Evolutionary conservation across 2,329 filamentous ascomycete genomes (phyloP).

Genomic region (Colletotrichum karsti): DNA sequence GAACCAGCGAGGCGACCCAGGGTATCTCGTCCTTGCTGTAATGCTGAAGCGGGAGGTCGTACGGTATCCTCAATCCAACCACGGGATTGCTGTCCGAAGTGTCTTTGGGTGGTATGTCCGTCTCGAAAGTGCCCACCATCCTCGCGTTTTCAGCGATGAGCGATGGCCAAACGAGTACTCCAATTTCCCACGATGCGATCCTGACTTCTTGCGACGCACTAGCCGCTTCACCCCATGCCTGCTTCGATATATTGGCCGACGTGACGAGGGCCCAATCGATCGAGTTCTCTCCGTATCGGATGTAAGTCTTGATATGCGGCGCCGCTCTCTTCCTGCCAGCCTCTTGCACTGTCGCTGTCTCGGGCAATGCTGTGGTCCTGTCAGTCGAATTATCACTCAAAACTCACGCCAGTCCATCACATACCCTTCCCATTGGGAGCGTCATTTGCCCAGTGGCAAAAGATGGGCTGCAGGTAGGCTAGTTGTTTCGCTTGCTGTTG

Average conservation of each 20-base stretch:
- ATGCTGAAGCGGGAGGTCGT: constrained; percentile 75
- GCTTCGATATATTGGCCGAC: constrained; percentile 90
- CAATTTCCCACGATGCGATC: constrained; percentile 84
- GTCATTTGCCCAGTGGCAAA: constrained; percentile 82
- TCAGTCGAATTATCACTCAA: constrained; percentile 1
- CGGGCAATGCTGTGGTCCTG: constrained; percentile 35
- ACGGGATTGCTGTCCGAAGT: constrained; percentile 42
- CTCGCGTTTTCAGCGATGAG: constrained; percentile 55
- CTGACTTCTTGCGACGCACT: constrained; percentile 68
- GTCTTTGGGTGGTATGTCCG: constrained; percentile 57
- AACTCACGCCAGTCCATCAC: not conserved
- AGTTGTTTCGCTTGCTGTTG: constrained; percentile 78
- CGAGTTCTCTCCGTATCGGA: constrained; percentile 64
- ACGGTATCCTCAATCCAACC: constrained; percentile 83
- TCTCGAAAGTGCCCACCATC: constrained; percentile 77
- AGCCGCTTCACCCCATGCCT: constrained; percentile 81
- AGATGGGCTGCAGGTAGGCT: constrained; percentile 72
- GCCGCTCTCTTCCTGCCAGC: constrained; percentile 75
- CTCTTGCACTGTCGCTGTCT: constrained; percentile 43
- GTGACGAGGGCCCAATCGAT: constrained; percentile 90
- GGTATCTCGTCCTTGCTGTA: constrained; percentile 74
- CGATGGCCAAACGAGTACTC: constrained; percentile 83
- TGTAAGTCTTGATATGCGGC: constrained; percentile 91
- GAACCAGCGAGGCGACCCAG: constrained; percentile 75
- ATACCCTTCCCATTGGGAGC: constrained; percentile 43